A percentile compares a stretch with the other conserved stretches of the same genome.
Evolutionary conservation across 2,329 filamentous ascomycete genomes (phyloP).

Genomic region (Mycocentrospora acerina): DNA sequence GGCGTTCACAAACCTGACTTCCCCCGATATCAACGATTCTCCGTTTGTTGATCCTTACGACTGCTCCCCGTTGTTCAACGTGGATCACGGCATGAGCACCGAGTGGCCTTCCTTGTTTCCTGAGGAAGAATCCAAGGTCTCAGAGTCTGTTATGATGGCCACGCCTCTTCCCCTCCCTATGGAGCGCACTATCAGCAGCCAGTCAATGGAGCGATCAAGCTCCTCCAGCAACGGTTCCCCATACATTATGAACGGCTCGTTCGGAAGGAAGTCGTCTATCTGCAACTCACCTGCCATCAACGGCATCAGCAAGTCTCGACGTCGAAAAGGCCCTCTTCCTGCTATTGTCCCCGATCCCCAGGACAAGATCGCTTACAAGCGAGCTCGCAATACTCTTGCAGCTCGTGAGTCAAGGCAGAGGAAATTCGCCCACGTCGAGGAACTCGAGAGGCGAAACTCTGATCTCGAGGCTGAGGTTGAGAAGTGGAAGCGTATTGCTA

Average conservation of each 20-base stretch:
- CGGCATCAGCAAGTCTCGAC: conserved; percentile 68
- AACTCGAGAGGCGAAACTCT: conserved; percentile 71
- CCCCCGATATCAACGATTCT: conserved; percentile 76
- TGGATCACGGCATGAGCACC: conserved; percentile 57
- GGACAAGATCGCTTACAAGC: conserved; percentile 83
- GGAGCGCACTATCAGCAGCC: conserved; percentile 45
- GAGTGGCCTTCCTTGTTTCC: conserved; percentile 76
- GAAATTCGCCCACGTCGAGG: conserved; percentile 75
- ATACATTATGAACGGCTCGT: conserved; percentile 36
- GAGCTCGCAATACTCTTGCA: conserved; percentile 88
- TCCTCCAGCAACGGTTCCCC: conserved; percentile 41
- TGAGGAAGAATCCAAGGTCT: conserved; percentile 43
- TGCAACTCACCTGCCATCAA: conserved; percentile 59
- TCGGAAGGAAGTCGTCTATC: conserved; percentile 45
- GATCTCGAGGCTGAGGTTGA: conserved; percentile 60
- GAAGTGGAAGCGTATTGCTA: conserved; percentile 46
- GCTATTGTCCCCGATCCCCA: conserved; percentile 74
- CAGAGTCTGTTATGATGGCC: conserved; percentile 25
- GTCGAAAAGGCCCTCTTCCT: conserved; percentile 78
- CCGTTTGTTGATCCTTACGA: conserved; percentile 75
- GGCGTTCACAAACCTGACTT: conserved; percentile 80
- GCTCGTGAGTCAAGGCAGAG: conserved; percentile 90
- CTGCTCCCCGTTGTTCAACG: conserved; percentile 74
- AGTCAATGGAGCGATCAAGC: conserved; percentile 39
- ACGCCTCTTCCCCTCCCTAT: conserved; percentile 33